Base-by-base conservation (phyloP, 2,329 filamentous ascomycete species). In the Aspergillus felis region DNA sequence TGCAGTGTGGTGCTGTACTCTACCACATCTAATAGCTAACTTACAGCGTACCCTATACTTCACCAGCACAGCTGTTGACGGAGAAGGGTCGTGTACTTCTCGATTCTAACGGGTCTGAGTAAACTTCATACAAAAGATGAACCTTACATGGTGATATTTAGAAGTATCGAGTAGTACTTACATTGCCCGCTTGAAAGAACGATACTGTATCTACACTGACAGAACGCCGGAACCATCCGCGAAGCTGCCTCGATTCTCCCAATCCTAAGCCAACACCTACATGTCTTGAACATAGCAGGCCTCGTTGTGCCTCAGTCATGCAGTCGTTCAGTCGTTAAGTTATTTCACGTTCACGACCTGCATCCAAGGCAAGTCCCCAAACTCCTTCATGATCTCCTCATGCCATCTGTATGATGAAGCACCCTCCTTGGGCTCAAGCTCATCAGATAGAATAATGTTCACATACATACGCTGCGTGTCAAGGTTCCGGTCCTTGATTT, bases 361-460 rank as follows among this genome's bases (percentile, higher is more conserved):
- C 44, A 47, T 38, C 27, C 27, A 51, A 56, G 56, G 17, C 38
- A 28, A 17, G 53, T 42, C 29, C 57, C 24, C 38, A 53, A 53
- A 68, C 51, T 28, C 25, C 55, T 42, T 35, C 35, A n/a, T 46
- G 28, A 48, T 51, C 32, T 49, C 32, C 4, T 22, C 42, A 42
- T 27, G 35, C 38, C 50, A 35, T 8, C 12, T n/a, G 27, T 24
- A 24, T 47, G 22, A 9, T 6, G 32, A 38, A 7, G 14, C 32
- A 17, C 82, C 79, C 1, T 78, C 83, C 4, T 68, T 51, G 53
- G 77, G 79, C 70, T 88, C 79, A 28, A 87, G 74, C 66, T 82
- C 82, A 0, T 89, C 88, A 78, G 83, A 90, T 17, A 83, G 60
- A 63, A 86, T 77, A 79, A 89, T 86, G 57, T 81, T 75, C 14